Evolutionary conservation across 495 filamentous ascomycete genomes (phyloP), one percentile per base, ranked within the genome.

Genomic region (Penicillium antarcticum): DNA sequence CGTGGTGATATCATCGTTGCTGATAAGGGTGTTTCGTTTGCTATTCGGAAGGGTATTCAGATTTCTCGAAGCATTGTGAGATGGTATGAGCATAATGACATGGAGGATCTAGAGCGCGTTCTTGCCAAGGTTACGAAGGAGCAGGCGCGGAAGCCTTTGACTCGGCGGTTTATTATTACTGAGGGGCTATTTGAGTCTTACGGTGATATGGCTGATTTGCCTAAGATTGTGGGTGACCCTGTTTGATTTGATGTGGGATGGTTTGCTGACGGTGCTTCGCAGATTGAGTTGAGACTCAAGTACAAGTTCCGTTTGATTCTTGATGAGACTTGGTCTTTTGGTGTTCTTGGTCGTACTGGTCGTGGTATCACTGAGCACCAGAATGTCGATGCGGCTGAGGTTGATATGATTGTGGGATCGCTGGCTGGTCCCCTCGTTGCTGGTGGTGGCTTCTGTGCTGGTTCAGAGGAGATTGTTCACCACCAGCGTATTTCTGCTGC

Each of bases 261-360:
- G 14, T 2, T n/a, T 42, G 9, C 41, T 51, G 35, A 48, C 42
- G 21, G 13, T 40, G 10, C 11, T 31, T 29, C 43, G 13, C 58
- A 91, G 87, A 80, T 97, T 29, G 95, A 96, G 61, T 77, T 97
- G 57, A 94, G 95, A 68, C 81, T 89, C 52, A 86, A 87, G 61
- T 96, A 96, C 78, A 98, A 96, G 73, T 97, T 96, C 78, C 91
- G 94, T 55, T 79, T 98, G 29, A 95, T 97, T 51, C 85, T 98
- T 16, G 94, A 98, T 68, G 94, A 98, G 73, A 95, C 91, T 5
- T 94, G 89, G 83, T 96, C 91, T 3, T 98, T 96, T 66, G 95
- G 92, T 46, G 87, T 96, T 17, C 81, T 98, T 16, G 94, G 94
- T 18, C 79, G 90, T 42, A 95, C 88, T 33, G 95, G 95, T 26